Conservation (phyloP, 2,329 filamentous ascomycete genomes). For the Dothiorella sarmentorum region DNA sequence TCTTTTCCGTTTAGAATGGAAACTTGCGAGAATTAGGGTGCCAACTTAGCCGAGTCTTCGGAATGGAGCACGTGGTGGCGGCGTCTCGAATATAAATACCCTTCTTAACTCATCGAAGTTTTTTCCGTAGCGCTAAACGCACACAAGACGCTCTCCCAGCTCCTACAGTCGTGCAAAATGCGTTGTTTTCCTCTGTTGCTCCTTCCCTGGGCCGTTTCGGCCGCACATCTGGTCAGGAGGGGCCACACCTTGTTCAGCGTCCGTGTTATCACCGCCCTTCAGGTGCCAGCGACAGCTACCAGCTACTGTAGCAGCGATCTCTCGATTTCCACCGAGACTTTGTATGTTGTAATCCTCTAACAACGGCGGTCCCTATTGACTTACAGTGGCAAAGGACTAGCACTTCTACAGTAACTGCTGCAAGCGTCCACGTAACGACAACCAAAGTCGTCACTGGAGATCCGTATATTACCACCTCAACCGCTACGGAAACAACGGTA, state of each 20-base stretch:
- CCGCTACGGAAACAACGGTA: not conserved
- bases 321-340: not conserved
- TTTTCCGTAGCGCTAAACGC: not conserved
- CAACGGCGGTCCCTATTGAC: not conserved
- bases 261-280: not conserved
- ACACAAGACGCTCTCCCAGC: not conserved
- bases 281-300: not conserved
- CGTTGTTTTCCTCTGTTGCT: not conserved
- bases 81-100: constrained; percentile 4
- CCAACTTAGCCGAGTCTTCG: too few species aligned
- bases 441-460: not conserved
- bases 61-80: too few species aligned
- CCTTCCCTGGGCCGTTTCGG: not conserved
- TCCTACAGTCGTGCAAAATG: not conserved
- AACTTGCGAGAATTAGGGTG: too few species aligned
- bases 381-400: not conserved
- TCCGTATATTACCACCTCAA: not conserved
- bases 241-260: not conserved
- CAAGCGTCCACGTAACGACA: not conserved
- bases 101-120: not conserved
- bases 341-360: not conserved
- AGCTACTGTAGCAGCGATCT: constrained; percentile 2
- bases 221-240: not conserved
- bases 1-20: too few species aligned
- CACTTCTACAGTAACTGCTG: not conserved